Evolutionary conservation across 495 filamentous ascomycete species (phyloP).

Genomic region (Penicillium paradoxum): DNA sequence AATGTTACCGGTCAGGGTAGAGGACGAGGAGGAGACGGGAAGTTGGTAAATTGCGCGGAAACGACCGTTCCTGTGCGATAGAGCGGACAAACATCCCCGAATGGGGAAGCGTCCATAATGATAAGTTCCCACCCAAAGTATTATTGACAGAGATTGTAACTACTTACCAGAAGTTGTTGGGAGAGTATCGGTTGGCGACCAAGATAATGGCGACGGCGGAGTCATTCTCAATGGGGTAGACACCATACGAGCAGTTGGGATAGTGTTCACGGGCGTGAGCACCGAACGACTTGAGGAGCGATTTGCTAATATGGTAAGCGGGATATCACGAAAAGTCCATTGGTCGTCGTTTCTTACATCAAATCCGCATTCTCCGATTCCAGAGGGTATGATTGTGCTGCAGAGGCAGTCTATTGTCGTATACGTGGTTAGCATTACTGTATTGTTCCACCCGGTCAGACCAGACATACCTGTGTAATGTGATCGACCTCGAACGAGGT

Average conservation of each 20-base stretch:
- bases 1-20: slow-evolving; percentile 41
- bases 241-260: slow-evolving; percentile 70
- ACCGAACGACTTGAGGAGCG: slow-evolving; percentile 70
- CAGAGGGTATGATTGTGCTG: slow-evolving; percentile 69
- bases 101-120: background rate
- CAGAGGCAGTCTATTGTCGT: slow-evolving; percentile 66
- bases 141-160: background rate
- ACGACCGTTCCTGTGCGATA: slow-evolving; percentile 72
- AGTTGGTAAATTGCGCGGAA: slow-evolving; percentile 79
- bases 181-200: slow-evolving; percentile 94
- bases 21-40: slow-evolving; percentile 59
- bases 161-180: slow-evolving; percentile 88
- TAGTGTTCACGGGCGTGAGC: slow-evolving; percentile 88
- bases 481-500: slow-evolving; percentile 88
- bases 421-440: slow-evolving; percentile 7
- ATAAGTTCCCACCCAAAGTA: slow-evolving; percentile 5
- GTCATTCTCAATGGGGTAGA: slow-evolving; percentile 72
- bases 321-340: background rate
- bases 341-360: slow-evolving; percentile 51
- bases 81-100: background rate
- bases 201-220: slow-evolving; percentile 72
- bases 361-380: slow-evolving; percentile 76
- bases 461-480: slow-evolving; percentile 56
- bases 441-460: background rate
- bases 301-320: slow-evolving; percentile 40